Evolutionary conservation across 1,284 basidiomycete genomes (phyloP), one percentile per base, ranked within the genome.

Genomic region (Ceratobasidium sp.): DNA sequence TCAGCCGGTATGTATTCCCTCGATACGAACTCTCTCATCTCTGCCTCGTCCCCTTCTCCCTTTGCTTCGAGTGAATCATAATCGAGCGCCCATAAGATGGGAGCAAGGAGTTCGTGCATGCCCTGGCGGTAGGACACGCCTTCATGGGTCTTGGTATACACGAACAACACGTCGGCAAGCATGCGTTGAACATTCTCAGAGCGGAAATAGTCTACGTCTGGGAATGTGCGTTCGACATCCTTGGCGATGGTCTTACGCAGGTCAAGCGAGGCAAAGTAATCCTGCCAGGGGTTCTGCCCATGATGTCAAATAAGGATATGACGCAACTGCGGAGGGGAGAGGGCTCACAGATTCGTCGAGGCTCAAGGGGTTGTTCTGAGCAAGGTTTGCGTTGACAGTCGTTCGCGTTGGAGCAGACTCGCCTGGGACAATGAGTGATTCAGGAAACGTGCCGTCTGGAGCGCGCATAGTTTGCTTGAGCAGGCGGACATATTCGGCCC

Each of bases 201-300:
- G 39, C 93, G 91, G 84, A 98, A 98, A 86, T 97, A 98, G 2
- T 89, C 88, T 72, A 97, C 92, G 80, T 98, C 97, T 10, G 97
- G 97, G 83, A 97, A 98, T 90, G 97, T 98, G 82, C 97, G 89
- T 82, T 97, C 95, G 0, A 98, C 97, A 84, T 98, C 97, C 85
- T 97, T 95, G 28, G 91, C 86, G 75, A 98, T 97, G 3, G 91
- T 94, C 83, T 93, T 95, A 23, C 95, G 89, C 46, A 97, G 87
- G 73, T 98, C 97, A 33, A 96, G 89, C 49, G 95, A 91, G 20
- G 91, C 88, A 84, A 98, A 98, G 95, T 95, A 98, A 60, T 92
- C 90, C 81, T 91, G 93, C 97, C 97, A 98, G 15, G 96, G 96
- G 84, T 96, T 97, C 91, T 95, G 80, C 4, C 26, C 42, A 72